Conservation (phyloP, 2,329 filamentous ascomycete genomes). For the Byssoonygena ceratinophila region DNA sequence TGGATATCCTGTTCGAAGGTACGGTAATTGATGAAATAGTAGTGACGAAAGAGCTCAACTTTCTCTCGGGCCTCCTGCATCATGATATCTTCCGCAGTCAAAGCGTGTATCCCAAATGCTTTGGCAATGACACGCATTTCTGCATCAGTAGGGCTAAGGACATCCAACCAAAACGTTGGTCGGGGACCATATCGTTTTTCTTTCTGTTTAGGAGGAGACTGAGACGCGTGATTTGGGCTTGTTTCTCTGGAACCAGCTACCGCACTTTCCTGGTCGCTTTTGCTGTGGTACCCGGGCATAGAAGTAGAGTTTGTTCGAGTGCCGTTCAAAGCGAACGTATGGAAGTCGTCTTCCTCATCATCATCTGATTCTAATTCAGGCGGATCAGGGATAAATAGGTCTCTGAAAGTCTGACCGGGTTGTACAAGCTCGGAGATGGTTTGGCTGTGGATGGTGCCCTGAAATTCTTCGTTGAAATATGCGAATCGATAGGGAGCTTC, state of each 20-base stretch:
- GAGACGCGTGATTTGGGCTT: conserved; percentile 23
- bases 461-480: conserved; percentile 96
- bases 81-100: conserved; percentile 94
- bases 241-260: conserved; percentile 1
- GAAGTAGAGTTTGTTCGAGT: conserved; percentile 7
- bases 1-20: conserved; percentile 91
- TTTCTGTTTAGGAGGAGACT: conserved; percentile 28
- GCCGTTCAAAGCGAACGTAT: conserved; percentile 7
- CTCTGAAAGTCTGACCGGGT: conserved; percentile 68
- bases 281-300: neutral
- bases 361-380: conserved; percentile 56
- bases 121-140: conserved; percentile 94
- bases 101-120: conserved; percentile 86
- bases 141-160: conserved; percentile 77
- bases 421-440: conserved; percentile 89
- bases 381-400: conserved; percentile 84
- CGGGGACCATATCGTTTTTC: conserved; percentile 60
- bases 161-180: conserved; percentile 93
- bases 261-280: conserved; percentile 16
- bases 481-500: conserved; percentile 91
- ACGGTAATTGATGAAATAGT: conserved; percentile 98
- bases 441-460: conserved; percentile 90
- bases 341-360: conserved; percentile 39
- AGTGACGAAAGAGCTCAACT: conserved; percentile 91
- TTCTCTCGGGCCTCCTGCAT: conserved; percentile 96